Conservation (phyloP, 2,329 filamentous ascomycete species). For the Alternaria sp. region DNA sequence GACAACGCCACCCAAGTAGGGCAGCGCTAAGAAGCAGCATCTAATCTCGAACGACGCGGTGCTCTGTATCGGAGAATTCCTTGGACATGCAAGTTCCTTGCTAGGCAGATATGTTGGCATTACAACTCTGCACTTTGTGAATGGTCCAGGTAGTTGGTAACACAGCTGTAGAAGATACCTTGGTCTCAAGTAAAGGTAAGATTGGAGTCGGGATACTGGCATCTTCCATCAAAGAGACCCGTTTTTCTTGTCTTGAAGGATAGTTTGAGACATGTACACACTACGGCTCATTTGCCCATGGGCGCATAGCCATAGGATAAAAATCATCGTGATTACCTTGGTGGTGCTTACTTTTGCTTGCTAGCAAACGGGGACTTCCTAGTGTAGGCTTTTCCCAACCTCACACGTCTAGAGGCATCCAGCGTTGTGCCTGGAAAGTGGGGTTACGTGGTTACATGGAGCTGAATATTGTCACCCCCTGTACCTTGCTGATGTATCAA, state of each 20-base stretch:
- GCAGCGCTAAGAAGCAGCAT: background rate
- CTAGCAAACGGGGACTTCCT: background rate
- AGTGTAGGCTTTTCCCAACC: background rate
- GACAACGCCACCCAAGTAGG: background rate
- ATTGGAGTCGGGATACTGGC: background rate
- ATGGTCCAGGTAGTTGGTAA: too few species aligned
- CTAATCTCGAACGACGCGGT: background rate
- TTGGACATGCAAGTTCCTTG: too few species aligned
- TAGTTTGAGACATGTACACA: too few species aligned
- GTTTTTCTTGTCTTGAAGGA: too few species aligned
- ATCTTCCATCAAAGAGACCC: too few species aligned
- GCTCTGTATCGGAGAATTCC: too few species aligned
- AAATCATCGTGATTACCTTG: too few species aligned
- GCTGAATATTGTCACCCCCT: background rate
- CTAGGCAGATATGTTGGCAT: background rate
- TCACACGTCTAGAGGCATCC: background rate
- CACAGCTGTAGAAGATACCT: too few species aligned
- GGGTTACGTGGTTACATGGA: background rate
- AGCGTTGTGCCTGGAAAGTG: conserved; percentile 1
- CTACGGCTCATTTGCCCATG: too few species aligned
- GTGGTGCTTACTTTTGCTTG: too few species aligned
- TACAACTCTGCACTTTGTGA: too few species aligned
- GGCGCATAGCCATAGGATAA: too few species aligned
- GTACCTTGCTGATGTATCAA: conserved; percentile 7
- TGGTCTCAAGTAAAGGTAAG: background rate